Base-by-base conservation (phyloP, 2,329 filamentous ascomycete genomes). In the Orbilia ellipsospora region DNA sequence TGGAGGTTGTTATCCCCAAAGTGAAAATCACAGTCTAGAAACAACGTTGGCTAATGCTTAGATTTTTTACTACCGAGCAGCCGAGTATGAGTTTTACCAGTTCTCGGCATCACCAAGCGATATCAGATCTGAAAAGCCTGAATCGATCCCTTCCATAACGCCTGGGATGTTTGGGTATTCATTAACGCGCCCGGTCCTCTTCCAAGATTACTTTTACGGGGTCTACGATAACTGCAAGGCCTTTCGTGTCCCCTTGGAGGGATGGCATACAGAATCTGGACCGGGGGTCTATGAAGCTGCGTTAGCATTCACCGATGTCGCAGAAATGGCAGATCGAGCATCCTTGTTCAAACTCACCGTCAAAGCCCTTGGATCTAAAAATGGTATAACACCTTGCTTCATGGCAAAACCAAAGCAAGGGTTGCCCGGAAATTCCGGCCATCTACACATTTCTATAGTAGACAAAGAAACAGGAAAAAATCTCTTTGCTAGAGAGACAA, bases 111-210 rank as follows among this genome's bases (percentile, higher is more conserved):
- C 84, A 81, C 85, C 18, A 86, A 89, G 81, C 84, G 86, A 72
- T 89, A 89, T 77, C 87, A 87, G 7, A 88, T 90, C 31, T 89
- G 91, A 0, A 91, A 92, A 0, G 91, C 92, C 23, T 84, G 86
- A 6, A 96, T 51, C 66, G 13, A 60, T 73, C 92, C 82, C 87
- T 96, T 85, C 91, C 23, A 84, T 97, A 60, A 96, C 94, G 7
- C 92, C 96, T 81, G 94, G 94, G 80, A 97, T 97, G 94, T 97
- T 97, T 80, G 94, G 93, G 73, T 97, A 97, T 85, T 95, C 92
- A 77, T 85, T 97, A 78, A 96, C 92, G 8, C 87, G 93, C 20
- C 92, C 94, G 0, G 88, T 94, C 0, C 92, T 96, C 81, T 97
- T 97, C 82, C 90, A 96, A 83, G 92, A 95, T 50, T 97, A 94